Base-by-base conservation (phyloP, 768 basidiomycete genomes). In the Paxillus rubicundulus region DNA sequence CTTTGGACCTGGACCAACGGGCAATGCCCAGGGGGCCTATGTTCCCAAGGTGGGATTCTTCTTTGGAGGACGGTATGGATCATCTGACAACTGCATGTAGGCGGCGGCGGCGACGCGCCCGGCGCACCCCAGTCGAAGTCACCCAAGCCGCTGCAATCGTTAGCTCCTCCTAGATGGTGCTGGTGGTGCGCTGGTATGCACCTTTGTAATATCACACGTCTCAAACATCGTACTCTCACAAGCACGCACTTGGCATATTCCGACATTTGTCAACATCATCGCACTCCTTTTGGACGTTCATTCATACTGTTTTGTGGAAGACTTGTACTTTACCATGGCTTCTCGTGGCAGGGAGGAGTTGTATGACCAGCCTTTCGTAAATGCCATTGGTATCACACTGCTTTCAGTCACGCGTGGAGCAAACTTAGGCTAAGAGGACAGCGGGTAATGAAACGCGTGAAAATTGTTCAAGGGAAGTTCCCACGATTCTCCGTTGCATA, bases 1-100 rank as follows among this genome's bases (percentile, higher is more conserved):
- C 96, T 1, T 74, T 97, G 40, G 97, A 99, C 67, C 72, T 99
- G 57, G 97, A 99, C 66, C 85, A 87, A 49, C 80, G 97, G 47
- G 79, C 82, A 27, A 97, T 98, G 95, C 95, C 94, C 8, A 86
- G 85, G 60, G 91, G 93, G 1, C 89, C 91, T 12, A 66, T 92
- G 67, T 88, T 92, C 70, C 90, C 91, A 40, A 81, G 89, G 87
- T 89, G 9, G 14, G 57, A 49, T 10, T 14, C 34, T 45, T 34
- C 14, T n/a, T 32, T 17, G 6, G 14, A 18, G 13, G 33, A 10
- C 18, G 12, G 2, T 18, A 32, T 20, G 1, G 20, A 13, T 32
- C 9, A 18, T 14, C 18, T 45, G 5, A 52, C n/a, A 17, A 24
- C 51, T 53, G 12, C 54, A 33, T 20, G 21, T 46, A 65, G 68